phyloP scores from a whole-genome alignment of 73 alveolate species.

The Tetrahymena thermophila region DNA sequence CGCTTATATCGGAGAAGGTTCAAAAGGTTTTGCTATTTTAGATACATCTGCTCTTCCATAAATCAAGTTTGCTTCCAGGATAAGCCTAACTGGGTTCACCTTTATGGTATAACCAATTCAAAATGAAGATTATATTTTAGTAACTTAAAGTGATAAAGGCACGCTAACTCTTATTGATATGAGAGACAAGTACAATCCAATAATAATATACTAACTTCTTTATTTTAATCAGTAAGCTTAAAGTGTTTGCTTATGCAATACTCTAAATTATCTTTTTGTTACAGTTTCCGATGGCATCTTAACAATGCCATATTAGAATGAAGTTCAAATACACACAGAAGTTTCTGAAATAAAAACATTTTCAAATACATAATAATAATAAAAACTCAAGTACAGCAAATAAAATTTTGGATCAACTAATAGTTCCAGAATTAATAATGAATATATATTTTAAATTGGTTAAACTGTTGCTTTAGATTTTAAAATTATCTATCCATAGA shows the following conservation, averaged over 20 bases:
- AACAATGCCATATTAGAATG: not conserved
- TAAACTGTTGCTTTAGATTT: not conserved
- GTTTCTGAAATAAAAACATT: not conserved
- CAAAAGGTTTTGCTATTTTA: not conserved
- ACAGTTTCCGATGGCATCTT: not conserved
- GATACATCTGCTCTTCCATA: not conserved
- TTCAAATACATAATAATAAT: not conserved
- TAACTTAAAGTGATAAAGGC: not conserved
- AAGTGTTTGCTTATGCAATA: not conserved
- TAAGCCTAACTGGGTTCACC: not conserved
- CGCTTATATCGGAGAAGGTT: not conserved
- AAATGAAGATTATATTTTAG: not conserved
- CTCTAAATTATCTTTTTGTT: not conserved
- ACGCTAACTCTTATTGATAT: not conserved
- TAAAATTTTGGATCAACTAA: not conserved
- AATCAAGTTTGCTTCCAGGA: not conserved
- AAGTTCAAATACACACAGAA: not conserved
- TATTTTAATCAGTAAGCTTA: not conserved
- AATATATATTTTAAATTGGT: not conserved
- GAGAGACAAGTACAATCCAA: not conserved
- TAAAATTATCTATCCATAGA: not conserved
- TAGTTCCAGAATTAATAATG: not conserved
- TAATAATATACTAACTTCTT: not conserved
- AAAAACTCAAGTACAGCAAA: not conserved
- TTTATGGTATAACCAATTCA: not conserved